phyloP scores from a whole-genome alignment of 1,139 yeast species.

The Suhomyces wounanorum region DNA sequence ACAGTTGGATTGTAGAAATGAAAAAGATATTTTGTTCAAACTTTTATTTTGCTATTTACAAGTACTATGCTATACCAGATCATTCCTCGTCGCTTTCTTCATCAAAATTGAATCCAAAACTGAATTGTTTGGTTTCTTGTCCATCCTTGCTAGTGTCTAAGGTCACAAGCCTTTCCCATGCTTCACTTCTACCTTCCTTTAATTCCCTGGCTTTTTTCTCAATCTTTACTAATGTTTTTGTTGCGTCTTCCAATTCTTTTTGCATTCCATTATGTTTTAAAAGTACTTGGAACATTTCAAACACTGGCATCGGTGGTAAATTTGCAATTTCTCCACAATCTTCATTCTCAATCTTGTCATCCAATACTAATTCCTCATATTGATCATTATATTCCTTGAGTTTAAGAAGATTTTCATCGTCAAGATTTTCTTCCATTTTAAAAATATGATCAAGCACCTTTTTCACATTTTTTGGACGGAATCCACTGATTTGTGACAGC shows the following conservation, averaged over 20 bases:
- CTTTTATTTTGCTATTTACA: not conserved
- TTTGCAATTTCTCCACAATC: constrained; percentile 46
- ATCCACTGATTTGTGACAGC: constrained; percentile 76
- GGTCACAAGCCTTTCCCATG: constrained; percentile 24
- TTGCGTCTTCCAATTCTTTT: constrained; percentile 33
- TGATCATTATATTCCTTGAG: constrained; percentile 22
- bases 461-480: constrained; percentile 56
- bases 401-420: constrained; percentile 15
- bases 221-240: constrained; percentile 30
- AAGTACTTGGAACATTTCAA: constrained; percentile 55
- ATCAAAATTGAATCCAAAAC: constrained; percentile 36
- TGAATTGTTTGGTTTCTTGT: constrained; percentile 20
- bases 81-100: constrained; percentile 24
- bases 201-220: constrained; percentile 28
- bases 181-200: constrained; percentile 22
- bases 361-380: constrained; percentile 22
- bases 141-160: constrained; percentile 5
- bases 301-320: constrained; percentile 56
- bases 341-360: constrained; percentile 32
- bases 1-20: no score
- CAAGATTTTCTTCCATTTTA: constrained; percentile 33
- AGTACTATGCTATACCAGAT: not conserved
- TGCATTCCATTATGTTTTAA: constrained; percentile 35
- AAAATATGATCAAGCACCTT: constrained; percentile 34
- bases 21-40: no score